Conservation (phyloP, 441 rosid species). For the Viola pubescens region DNA sequence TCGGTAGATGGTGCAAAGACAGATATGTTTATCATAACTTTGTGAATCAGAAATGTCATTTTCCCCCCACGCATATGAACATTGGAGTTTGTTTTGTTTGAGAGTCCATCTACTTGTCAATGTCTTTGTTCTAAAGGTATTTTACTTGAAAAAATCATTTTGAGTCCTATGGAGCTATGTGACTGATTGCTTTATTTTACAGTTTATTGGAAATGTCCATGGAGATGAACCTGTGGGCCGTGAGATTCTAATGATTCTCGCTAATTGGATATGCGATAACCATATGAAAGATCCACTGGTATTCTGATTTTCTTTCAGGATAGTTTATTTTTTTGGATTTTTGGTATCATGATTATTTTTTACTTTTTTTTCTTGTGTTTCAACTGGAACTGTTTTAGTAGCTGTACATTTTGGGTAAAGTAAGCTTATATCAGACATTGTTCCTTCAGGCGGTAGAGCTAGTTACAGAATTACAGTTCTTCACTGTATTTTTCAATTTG, state of each 20-base stretch:
- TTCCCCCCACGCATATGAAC: neutral
- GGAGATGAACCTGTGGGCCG: conserved; percentile 98
- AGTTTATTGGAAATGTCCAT: conserved; percentile 93
- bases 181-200: conserved; percentile 24
- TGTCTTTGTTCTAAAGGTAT: no score
- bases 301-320: conserved; percentile 20
- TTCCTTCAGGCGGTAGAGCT: no score
- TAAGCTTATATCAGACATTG: no score
- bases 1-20: no score
- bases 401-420: no score
- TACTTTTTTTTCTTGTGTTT: neutral
- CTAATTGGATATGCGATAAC: conserved; percentile 93
- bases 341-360: neutral
- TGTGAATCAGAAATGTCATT: no score
- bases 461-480: no score
- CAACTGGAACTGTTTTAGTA: no score
- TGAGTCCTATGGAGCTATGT: conserved; percentile 10
- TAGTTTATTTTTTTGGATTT: neutral
- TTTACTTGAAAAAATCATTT: neutral
- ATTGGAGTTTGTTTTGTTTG: neutral
- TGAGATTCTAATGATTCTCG: conserved; percentile 68
- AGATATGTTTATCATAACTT: no score
- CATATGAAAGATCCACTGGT: conserved; percentile 73
- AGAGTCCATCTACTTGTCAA: neutral
- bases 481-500: no score